Conservation (phyloP, 805 yeast species). For the Cyberlindnera bimundalis region DNA sequence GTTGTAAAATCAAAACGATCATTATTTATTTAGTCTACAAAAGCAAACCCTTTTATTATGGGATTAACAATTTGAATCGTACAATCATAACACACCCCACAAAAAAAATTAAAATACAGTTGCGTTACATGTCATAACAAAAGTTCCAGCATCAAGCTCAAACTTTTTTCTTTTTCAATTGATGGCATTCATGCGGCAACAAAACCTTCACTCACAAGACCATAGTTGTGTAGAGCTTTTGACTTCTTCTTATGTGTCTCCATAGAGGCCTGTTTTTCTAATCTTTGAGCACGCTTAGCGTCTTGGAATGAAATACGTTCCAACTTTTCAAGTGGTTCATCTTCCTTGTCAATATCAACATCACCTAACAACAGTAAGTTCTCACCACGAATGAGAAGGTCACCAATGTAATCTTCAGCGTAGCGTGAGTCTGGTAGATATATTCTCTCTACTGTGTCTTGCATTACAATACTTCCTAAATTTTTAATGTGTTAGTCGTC, state of each 20-base stretch:
- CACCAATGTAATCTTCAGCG: conserved; percentile 77
- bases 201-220: conserved; percentile 56
- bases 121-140: background rate
- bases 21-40: too few species aligned
- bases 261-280: conserved; percentile 32
- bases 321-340: conserved; percentile 55
- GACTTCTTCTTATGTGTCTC: conserved; percentile 43
- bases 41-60: too few species aligned
- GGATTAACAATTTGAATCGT: too few species aligned
- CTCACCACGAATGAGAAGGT: conserved; percentile 90
- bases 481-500: background rate
- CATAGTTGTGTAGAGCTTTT: conserved; percentile 48
- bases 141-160: background rate
- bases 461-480: conserved; percentile 79
- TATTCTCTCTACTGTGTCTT: conserved; percentile 85
- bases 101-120: background rate
- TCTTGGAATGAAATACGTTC: conserved; percentile 57
- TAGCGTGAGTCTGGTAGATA: conserved; percentile 57
- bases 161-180: too few species aligned
- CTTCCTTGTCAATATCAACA: conserved; percentile 84
- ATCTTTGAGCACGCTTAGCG: conserved; percentile 47
- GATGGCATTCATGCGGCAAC: conserved; percentile 1
- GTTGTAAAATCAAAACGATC: conserved; percentile 12
- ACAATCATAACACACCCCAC: background rate
- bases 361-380: conserved; percentile 94